These are phyloP conservation scores for Telopea speciosissima DNA, from an alignment of 177 flowering plant genomes.

Conservation along the genomic window DNA sequence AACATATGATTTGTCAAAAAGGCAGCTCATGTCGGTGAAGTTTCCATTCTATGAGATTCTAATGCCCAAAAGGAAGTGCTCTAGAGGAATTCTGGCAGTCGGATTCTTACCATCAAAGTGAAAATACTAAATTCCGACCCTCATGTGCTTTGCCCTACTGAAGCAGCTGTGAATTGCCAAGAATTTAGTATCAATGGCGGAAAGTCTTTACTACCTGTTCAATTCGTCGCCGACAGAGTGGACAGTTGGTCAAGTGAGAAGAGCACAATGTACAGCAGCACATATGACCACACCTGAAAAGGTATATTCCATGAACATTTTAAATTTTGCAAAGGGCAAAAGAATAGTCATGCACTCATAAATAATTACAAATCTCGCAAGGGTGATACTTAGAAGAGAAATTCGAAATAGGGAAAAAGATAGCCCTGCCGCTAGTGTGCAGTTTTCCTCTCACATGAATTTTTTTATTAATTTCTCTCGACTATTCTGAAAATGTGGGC, in stretches of 20 bases:
- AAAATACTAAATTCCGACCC: not conserved
- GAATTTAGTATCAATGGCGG: conserved; percentile 49
- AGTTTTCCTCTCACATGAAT: no score
- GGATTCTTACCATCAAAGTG: not conserved
- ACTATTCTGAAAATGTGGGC: no score
- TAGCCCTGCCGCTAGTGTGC: no score
- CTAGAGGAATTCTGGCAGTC: conserved; percentile 7
- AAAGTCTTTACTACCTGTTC: conserved; percentile 73
- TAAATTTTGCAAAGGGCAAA: not conserved
- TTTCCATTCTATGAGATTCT: not conserved
- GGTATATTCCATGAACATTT: not conserved
- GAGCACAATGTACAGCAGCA: conserved; percentile 86
- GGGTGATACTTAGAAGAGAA: not conserved
- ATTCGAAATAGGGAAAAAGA: no score
- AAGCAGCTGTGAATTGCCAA: not conserved
- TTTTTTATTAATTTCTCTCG: no score
- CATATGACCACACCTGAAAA: conserved; percentile 96
- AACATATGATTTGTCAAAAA: not conserved
- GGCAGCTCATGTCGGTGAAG: not conserved
- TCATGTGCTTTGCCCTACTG: not conserved
- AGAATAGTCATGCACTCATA: no score
- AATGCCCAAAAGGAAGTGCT: not conserved
- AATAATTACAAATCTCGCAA: no score
- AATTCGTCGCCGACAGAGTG: conserved; percentile 79
- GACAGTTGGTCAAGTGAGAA: conserved; percentile 73